phyloP scores from a whole-genome alignment of 1,284 basidiomycete genomes.

The Puccinia sorghi region DNA sequence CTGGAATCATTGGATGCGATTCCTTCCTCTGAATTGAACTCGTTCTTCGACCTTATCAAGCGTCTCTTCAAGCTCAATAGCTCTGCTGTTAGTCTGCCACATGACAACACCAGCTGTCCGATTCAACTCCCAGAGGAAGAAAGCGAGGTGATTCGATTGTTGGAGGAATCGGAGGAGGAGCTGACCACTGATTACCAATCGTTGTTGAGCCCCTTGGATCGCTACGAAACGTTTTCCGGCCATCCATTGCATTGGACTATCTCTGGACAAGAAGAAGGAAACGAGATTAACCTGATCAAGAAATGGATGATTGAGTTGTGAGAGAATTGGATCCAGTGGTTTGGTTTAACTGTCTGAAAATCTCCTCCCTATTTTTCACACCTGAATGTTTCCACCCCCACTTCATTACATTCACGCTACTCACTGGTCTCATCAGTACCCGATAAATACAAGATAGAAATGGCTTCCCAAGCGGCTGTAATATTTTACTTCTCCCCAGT shows the following conservation, averaged over 20 bases:
- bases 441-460: no score
- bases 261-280: conserved; percentile 17
- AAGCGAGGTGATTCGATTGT: conserved; percentile 24
- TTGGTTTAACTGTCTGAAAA: no score
- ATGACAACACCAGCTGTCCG: background rate
- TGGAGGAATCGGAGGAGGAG: conserved; percentile 37
- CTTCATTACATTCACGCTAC: no score
- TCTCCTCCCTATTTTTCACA: background rate
- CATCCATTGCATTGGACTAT: conserved; percentile 36
- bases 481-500: no score
- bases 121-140: conserved; percentile 36
- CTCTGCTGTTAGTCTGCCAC: background rate
- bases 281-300: conserved; percentile 21
- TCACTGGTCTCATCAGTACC: no score
- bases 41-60: conserved; percentile 40
- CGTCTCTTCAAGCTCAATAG: conserved; percentile 15
- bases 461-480: no score
- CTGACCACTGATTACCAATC: conserved; percentile 20
- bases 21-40: conserved; percentile 27
- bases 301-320: conserved; percentile 34
- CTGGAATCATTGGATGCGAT: conserved; percentile 40
- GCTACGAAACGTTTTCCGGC: conserved; percentile 31
- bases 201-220: conserved; percentile 4
- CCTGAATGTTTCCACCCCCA: background rate
- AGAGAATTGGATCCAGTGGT: background rate